Conservation (phyloP, 208 protist species). For the Tetramitus jugosus region DNA sequence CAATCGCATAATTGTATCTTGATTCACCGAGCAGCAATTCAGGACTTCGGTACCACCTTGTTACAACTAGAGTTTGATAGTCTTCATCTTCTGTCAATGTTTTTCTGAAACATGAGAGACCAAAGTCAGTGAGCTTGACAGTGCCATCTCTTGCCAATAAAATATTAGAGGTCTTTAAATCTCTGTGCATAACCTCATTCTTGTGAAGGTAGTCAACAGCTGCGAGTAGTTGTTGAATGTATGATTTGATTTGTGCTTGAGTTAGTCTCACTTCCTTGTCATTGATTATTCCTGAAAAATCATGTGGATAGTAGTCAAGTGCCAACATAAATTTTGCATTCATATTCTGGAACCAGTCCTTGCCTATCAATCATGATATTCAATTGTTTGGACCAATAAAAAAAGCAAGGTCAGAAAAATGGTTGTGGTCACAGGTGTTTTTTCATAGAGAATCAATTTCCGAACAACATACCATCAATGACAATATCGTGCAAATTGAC, state of each 20-base stretch:
- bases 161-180: conserved; percentile 39
- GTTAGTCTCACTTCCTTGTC: conserved; percentile 23
- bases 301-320: conserved; percentile 42
- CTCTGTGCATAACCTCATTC: conserved; percentile 33
- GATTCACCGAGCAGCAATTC: conserved; percentile 21
- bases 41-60: conserved; percentile 29
- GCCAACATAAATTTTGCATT: conserved; percentile 48
- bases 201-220: conserved; percentile 24
- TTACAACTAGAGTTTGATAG: conserved; percentile 26
- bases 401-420: no score
- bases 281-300: conserved; percentile 25
- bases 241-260: conserved; percentile 26
- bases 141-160: conserved; percentile 28
- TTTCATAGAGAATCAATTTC: no score
- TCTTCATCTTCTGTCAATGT: not conserved
- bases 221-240: conserved; percentile 31
- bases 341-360: no score
- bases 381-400: no score
- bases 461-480: conserved; percentile 21
- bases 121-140: conserved; percentile 32
- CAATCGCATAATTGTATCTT: conserved; percentile 34
- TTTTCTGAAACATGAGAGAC: conserved; percentile 8
- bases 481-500: conserved; percentile 45
- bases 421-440: no score
- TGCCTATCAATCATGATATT: no score